A percentile compares a stretch with the other conserved stretches of the same genome.
These are phyloP conservation scores for Chlorella vulgaris DNA, from an alignment of 139 green algal genomes.

Conservation along the genomic window DNA sequence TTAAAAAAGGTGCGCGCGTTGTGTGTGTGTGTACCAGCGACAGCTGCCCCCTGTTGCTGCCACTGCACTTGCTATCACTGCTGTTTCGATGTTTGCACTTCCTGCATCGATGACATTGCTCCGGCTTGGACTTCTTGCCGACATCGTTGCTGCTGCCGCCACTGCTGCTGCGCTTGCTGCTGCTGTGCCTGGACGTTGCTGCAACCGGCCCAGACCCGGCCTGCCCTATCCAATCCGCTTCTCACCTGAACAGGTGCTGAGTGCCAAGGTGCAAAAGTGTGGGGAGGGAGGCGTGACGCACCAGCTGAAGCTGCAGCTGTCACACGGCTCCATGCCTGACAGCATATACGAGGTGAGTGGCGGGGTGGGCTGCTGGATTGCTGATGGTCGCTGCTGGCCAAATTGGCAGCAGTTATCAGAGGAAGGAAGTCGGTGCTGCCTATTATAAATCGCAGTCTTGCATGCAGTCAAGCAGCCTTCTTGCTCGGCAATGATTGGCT, in stretches of 20 bases:
- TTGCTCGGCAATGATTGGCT: neutral
- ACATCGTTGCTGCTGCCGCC: neutral
- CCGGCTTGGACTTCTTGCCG: neutral
- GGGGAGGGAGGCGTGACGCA: slow-evolving; percentile 20
- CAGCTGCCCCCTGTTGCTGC: neutral
- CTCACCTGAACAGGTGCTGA: slow-evolving; percentile 24
- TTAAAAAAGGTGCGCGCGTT: slow-evolving; percentile 38
- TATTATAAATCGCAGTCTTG: neutral
- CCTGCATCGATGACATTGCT: neutral
- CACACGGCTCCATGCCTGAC: slow-evolving; percentile 48
- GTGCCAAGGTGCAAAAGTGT: slow-evolving; percentile 5
- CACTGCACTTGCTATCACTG: neutral
- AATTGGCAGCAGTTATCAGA: neutral
- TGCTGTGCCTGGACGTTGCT: too few relatives aligned
- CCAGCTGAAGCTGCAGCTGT: slow-evolving; percentile 45
- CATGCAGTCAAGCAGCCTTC: neutral
- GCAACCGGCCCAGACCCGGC: neutral
- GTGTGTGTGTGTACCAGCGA: neutral
- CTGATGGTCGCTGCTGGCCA: neutral
- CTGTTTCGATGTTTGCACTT: too few relatives aligned
- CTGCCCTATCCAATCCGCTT: too few relatives aligned
- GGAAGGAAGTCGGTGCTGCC: neutral
- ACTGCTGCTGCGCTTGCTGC: too few relatives aligned
- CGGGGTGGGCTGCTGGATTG: neutral
- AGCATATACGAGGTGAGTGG: slow-evolving; percentile 8